phyloP scores from a whole-genome alignment of 2,329 filamentous ascomycete genomes.

The Coleophoma eucalyptorum region DNA sequence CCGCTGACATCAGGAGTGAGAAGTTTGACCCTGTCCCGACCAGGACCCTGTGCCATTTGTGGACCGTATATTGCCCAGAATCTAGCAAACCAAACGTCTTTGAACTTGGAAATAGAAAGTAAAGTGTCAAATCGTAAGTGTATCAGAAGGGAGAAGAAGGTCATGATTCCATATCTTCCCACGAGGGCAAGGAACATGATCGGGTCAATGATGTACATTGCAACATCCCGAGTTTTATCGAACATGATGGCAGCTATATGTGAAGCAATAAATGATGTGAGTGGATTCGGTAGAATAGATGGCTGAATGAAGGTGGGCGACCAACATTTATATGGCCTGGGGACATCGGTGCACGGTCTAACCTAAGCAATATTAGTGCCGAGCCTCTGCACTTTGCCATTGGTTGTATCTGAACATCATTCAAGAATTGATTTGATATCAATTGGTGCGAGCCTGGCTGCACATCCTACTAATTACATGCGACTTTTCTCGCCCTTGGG shows the following conservation, averaged over 20 bases:
- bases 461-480: constrained; percentile 8
- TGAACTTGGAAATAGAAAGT: constrained; percentile 33
- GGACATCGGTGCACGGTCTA: background rate
- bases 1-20: constrained; percentile 15
- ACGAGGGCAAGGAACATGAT: constrained; percentile 50
- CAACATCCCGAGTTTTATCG: background rate
- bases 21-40: constrained; percentile 40
- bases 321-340: background rate
- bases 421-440: constrained; percentile 6
- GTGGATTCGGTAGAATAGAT: background rate
- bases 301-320: background rate
- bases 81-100: constrained; percentile 51
- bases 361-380: too few relatives aligned
- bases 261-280: background rate
- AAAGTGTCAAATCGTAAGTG: constrained; percentile 32
- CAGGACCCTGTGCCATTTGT: constrained; percentile 37
- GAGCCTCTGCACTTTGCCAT: too few relatives aligned
- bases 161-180: constrained; percentile 45
- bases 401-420: background rate
- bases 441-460: background rate
- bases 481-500: constrained; percentile 40
- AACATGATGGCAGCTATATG: background rate
- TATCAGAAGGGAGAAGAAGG: constrained; percentile 39
- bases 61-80: constrained; percentile 59
- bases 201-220: constrained; percentile 36